Evolutionary conservation across 192 early-diverging fungal species (phyloP), one percentile per base, ranked within the genome.

Genomic region (Linnemannia zychae): DNA sequence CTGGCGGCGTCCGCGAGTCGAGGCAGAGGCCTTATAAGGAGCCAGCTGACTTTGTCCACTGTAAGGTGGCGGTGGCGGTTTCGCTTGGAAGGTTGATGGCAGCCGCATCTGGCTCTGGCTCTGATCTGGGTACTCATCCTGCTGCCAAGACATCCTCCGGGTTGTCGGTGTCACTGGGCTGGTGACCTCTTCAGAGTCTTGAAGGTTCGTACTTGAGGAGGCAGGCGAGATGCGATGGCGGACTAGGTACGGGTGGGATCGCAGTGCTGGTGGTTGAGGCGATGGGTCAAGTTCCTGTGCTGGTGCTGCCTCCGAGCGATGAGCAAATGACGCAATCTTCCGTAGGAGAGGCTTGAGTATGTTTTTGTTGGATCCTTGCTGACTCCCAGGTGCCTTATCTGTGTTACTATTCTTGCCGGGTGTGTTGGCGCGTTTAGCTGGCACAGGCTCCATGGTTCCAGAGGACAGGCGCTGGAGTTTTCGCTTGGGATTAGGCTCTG

Each of bases 241-340:
- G 49, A 85, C 78, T 37, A 85, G 67, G 46, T 85, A 85, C 0
- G 83, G 83, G 36, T 85, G 83, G 1, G 83, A 85, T 33, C 83
- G 69, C 28, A 79, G 53, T 17, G 67, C 53, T 37, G 81, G 53
- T 57, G 72, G 46, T 48, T 75, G 72, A 13, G 68, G 66, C n/a
- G 71, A 22, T 9, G 65, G 67, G 40, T 79, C 83, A 4, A 77
- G 83, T n/a, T 79, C 77, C 20, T 72, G 82, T 7, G n/a, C 60
- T 0, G 81, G 66, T 0, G 65, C 53, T n/a, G 74, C 48, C 37
- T 85, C 83, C 16, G 83, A 72, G 4, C 77, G 67, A 71, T 84
- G 63, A 11, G 83, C 78, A 67, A 85, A 73, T 2, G 83, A 85
- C 7, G 83, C 83, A 73, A 85, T 85, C 77, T 85, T 85, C 46